These are phyloP conservation scores for Fallopia convolvulus DNA, from an alignment of 148 eudicot genomes.

Conservation along the genomic window DNA sequence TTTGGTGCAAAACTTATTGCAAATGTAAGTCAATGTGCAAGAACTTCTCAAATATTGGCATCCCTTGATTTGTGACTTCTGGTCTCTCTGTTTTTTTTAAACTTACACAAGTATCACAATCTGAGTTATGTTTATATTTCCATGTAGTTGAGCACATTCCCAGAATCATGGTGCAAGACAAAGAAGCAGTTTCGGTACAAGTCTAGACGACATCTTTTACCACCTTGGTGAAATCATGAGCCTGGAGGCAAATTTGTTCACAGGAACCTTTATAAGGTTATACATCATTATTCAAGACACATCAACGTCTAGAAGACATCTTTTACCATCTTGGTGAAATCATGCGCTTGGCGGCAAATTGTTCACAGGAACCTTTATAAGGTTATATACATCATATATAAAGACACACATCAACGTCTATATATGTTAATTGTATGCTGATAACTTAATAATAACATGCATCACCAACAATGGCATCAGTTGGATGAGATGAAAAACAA, in stretches of 20 bases:
- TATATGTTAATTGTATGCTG: not conserved
- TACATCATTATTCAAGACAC: not conserved
- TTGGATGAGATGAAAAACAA: not conserved
- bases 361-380: not conserved
- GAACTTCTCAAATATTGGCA: not conserved
- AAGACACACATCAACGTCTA: not conserved
- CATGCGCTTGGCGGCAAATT: not conserved
- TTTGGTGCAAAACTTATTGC: slow-evolving; percentile 82
- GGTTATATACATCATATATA: not conserved
- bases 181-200: slow-evolving; percentile 50
- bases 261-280: not conserved
- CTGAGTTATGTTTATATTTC: not conserved
- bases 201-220: slow-evolving; percentile 34
- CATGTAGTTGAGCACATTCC: slow-evolving; percentile 78
- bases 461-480: not conserved
- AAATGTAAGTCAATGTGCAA: slow-evolving; percentile 44
- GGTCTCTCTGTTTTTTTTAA: no score
- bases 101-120: not conserved
- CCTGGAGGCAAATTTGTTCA: not conserved
- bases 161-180: slow-evolving; percentile 58
- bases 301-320: slow-evolving; percentile 26
- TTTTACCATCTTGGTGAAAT: slow-evolving; percentile 41
- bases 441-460: not conserved
- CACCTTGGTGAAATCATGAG: slow-evolving; percentile 34
- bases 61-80: not conserved